Evolutionary conservation across 2,329 filamentous ascomycete species (phyloP).

Genomic region (Trichophyton schoenleinii): DNA sequence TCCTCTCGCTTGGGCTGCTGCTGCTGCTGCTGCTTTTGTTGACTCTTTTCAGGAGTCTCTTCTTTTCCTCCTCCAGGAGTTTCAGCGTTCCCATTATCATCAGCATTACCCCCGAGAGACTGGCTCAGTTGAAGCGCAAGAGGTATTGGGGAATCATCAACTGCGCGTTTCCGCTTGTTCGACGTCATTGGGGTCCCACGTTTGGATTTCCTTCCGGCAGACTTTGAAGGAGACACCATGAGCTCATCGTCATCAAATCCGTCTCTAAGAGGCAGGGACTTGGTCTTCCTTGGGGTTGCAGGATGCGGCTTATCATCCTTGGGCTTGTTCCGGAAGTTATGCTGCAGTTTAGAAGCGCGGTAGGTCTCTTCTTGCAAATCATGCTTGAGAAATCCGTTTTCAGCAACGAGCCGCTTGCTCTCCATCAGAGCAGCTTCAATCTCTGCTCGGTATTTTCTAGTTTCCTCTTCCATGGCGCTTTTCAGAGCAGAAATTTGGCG

Average conservation of each 20-base stretch:
- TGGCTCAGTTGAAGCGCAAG: constrained; percentile 32
- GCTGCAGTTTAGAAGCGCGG: constrained; percentile 30
- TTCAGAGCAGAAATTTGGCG: constrained; percentile 41
- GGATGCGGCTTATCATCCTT: constrained; percentile 26
- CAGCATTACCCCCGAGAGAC: constrained; percentile 9
- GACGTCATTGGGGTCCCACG: constrained; percentile 43
- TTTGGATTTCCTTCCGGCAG: constrained; percentile 33
- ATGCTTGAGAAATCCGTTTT: constrained; percentile 49
- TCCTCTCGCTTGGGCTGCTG: constrained; percentile 15
- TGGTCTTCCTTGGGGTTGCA: constrained; percentile 41
- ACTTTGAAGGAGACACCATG: constrained; percentile 43
- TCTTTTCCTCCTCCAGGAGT: constrained; percentile 14
- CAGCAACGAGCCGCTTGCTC: constrained; percentile 44
- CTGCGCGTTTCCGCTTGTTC: constrained; percentile 46
- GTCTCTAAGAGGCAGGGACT: constrained; percentile 41
- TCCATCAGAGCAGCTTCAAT: constrained; percentile 43
- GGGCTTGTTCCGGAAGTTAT: constrained; percentile 25
- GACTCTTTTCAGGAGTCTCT: constrained; percentile 16
- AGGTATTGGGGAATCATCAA: constrained; percentile 41
- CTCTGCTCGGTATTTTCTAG: constrained; percentile 42
- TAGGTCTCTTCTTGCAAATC: constrained; percentile 46
- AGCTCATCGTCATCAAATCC: constrained; percentile 54
- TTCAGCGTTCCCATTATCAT: constrained; percentile 16
- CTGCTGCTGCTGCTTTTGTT: not conserved
- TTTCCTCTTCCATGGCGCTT: constrained; percentile 42